These are phyloP conservation scores for Hypoxylon sp. DNA, from an alignment of 2,329 filamentous ascomycete genomes.

Conservation along the genomic window DNA sequence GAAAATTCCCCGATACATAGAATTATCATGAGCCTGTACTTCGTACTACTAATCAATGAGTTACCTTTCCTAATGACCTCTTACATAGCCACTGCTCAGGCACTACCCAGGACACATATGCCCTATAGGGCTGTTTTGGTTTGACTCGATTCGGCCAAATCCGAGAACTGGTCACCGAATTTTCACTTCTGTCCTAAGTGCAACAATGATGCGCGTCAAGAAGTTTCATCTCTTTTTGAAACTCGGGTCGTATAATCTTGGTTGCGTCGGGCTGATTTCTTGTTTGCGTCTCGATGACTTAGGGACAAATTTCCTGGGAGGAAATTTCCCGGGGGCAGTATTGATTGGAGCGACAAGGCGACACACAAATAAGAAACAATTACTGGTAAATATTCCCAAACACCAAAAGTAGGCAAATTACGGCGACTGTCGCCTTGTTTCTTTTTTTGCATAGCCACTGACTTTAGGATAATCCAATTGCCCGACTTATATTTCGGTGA, in stretches of 20 bases:
- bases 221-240: not conserved
- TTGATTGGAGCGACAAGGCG: not conserved
- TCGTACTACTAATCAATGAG: constrained; percentile 4
- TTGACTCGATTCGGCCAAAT: not conserved
- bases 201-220: not conserved
- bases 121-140: constrained; percentile 19
- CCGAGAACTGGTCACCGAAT: constrained; percentile 17
- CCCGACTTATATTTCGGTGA: constrained; percentile 18
- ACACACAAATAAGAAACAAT: not conserved
- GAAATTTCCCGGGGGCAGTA: too few relatives aligned
- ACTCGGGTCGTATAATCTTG: constrained; percentile 4
- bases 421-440: not conserved
- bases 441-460: not conserved
- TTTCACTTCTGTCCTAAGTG: not conserved
- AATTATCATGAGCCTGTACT: not conserved
- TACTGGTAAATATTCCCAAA: constrained; percentile 7
- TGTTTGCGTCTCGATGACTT: not conserved
- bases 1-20: constrained; percentile 5
- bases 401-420: not conserved
- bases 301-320: not conserved
- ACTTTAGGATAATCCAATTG: constrained; percentile 6
- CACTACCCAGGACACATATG: constrained; percentile 8
- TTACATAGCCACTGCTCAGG: not conserved
- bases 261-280: constrained; percentile 12
- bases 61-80: not conserved